Evolutionary conservation across 2,329 filamentous ascomycete genomes (phyloP).

Genomic region (Epichloe sp.): DNA sequence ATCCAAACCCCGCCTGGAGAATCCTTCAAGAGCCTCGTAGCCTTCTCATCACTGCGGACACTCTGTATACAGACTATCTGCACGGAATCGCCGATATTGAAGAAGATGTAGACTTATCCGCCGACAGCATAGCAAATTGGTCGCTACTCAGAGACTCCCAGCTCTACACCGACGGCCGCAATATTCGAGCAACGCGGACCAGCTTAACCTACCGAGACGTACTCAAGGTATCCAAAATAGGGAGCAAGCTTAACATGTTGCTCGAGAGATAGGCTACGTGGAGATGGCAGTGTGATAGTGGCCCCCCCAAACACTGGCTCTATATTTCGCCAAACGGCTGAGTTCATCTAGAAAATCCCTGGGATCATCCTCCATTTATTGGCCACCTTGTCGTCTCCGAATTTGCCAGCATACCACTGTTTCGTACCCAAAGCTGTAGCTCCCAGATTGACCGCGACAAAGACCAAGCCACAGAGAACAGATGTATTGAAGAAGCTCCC

Average conservation of each 20-base stretch:
- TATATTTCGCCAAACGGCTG: neutral
- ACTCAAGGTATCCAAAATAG: slow-evolving; percentile 62
- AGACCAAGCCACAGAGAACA: slow-evolving; percentile 53
- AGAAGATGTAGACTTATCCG: slow-evolving; percentile 51
- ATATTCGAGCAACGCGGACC: slow-evolving; percentile 45
- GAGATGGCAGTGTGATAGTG: neutral
- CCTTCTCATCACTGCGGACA: slow-evolving; percentile 56
- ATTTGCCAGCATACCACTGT: slow-evolving; percentile 65
- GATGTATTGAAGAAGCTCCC: slow-evolving; percentile 59
- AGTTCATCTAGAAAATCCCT: slow-evolving; percentile 37
- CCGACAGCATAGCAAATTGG: slow-evolving; percentile 60
- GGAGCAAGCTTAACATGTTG: slow-evolving; percentile 48
- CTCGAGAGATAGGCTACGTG: slow-evolving; percentile 17
- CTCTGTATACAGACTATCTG: slow-evolving; percentile 56
- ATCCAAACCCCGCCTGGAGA: slow-evolving; percentile 35
- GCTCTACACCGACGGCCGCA: slow-evolving; percentile 36
- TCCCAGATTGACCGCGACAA: slow-evolving; percentile 68
- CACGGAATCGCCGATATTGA: slow-evolving; percentile 60
- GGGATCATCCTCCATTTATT: slow-evolving; percentile 68
- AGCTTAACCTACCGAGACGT: slow-evolving; percentile 82
- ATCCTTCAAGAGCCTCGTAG: slow-evolving; percentile 78
- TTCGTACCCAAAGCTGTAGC: slow-evolving; percentile 68
- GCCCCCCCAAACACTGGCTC: neutral
- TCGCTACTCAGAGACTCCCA: slow-evolving; percentile 40
- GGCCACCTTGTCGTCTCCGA: slow-evolving; percentile 51